Evolutionary conservation across 2,329 filamentous ascomycete species (phyloP).

Genomic region (Talaromyces rugulosus): DNA sequence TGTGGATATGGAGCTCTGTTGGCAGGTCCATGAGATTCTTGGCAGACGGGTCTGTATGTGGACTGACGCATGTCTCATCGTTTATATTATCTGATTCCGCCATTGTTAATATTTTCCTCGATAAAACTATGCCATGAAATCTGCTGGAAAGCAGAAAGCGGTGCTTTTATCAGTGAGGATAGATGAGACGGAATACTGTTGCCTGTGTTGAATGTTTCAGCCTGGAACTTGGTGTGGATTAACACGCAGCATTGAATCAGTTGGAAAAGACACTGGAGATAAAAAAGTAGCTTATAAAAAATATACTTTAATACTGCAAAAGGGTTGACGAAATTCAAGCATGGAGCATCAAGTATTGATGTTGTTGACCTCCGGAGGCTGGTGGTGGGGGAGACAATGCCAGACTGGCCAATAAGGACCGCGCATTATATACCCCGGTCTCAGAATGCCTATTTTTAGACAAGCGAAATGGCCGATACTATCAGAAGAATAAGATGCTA

Average conservation of each 20-base stretch:
- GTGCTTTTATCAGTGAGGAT: background rate
- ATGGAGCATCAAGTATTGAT: background rate
- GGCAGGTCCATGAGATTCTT: constrained; percentile 52
- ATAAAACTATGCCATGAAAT: background rate
- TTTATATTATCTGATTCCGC: background rate
- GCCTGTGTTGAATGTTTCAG: background rate
- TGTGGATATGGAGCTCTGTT: constrained; percentile 63
- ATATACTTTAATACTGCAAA: background rate
- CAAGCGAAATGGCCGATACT: background rate
- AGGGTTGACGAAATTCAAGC: background rate
- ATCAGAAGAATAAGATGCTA: background rate
- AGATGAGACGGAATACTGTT: background rate
- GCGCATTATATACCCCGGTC: background rate
- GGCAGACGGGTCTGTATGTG: background rate
- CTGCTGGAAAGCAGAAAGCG: background rate
- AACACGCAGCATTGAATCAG: background rate
- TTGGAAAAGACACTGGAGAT: background rate
- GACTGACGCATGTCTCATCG: background rate
- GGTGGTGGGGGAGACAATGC: background rate
- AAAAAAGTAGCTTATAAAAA: background rate
- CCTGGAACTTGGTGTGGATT: background rate
- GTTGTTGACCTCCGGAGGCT: background rate
- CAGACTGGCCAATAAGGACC: background rate
- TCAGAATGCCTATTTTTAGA: background rate
- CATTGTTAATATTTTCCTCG: background rate